Percentiles rank a stretch among this genome's conserved stretches.
phyloP scores from a whole-genome alignment of 306 rosid genomes.

The Adenanthera pavonina region DNA sequence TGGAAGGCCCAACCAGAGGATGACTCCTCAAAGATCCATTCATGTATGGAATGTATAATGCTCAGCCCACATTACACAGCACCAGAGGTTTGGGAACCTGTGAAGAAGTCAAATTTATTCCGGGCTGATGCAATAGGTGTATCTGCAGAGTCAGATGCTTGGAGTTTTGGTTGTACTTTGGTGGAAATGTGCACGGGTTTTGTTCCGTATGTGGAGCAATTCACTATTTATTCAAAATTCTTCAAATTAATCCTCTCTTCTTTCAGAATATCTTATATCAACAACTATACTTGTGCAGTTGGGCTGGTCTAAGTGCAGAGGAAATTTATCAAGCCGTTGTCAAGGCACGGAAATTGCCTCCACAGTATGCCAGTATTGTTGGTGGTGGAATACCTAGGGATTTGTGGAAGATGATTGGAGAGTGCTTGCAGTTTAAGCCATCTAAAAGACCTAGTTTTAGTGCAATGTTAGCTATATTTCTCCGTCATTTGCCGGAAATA shows the following conservation, averaged over 20 bases:
- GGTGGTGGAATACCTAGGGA: conserved; percentile 99
- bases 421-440: conserved; percentile 95
- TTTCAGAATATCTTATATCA: conserved; percentile 37
- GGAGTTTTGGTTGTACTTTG: conserved; percentile 99
- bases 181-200: conserved; percentile 99
- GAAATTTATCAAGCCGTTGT: conserved; percentile 84
- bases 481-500: conserved; percentile 91
- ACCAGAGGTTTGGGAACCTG: conserved; percentile 99
- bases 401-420: conserved; percentile 99
- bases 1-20: conserved; percentile 83
- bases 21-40: conserved; percentile 80
- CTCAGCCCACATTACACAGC: conserved; percentile 96
- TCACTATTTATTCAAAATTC: conserved; percentile 42
- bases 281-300: conserved; percentile 68
- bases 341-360: conserved; percentile 84
- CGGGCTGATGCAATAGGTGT: conserved; percentile 94
- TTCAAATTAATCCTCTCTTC: conserved; percentile 35
- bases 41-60: conserved; percentile 97
- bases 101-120: conserved; percentile 82
- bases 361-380: conserved; percentile 97
- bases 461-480: conserved; percentile 85
- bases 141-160: conserved; percentile 94
- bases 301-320: conserved; percentile 93
- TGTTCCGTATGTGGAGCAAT: conserved; percentile 82
- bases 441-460: conserved; percentile 86